These are phyloP conservation scores for Fonsecaea erecta DNA, from an alignment of 2,329 filamentous ascomycete species.

Conservation along the genomic window DNA sequence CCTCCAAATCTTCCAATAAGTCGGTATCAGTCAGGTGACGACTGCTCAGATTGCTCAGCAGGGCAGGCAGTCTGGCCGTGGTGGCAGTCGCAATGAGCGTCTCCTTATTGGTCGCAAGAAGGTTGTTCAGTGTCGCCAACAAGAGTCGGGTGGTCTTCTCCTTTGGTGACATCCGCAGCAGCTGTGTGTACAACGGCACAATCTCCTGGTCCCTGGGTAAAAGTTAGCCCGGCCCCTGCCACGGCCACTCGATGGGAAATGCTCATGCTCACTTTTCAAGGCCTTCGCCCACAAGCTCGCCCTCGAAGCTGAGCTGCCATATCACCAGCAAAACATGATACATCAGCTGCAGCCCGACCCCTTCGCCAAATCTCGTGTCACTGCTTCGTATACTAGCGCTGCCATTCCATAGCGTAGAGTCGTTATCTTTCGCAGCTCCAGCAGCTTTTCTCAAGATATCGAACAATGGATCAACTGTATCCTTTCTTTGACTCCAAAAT, in stretches of 20 bases:
- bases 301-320: constrained; percentile 96
- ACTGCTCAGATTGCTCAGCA: constrained; percentile 62
- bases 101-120: constrained; percentile 73
- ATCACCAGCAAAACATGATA: constrained; percentile 93
- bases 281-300: constrained; percentile 70
- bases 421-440: constrained; percentile 71
- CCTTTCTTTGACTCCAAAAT: constrained; percentile 89
- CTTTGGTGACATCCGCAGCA: constrained; percentile 90
- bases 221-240: constrained; percentile 31
- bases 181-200: constrained; percentile 86
- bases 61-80: constrained; percentile 75
- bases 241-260: neutral
- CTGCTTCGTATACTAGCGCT: constrained; percentile 64
- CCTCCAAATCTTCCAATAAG: constrained; percentile 54
- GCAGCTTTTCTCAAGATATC: constrained; percentile 78
- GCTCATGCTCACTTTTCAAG: constrained; percentile 73
- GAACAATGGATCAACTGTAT: constrained; percentile 81
- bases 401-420: constrained; percentile 62
- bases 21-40: constrained; percentile 57
- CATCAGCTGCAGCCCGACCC: constrained; percentile 87
- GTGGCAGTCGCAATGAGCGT: constrained; percentile 79
- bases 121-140: constrained; percentile 85
- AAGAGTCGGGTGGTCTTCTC: constrained; percentile 96
- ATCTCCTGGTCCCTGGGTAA: constrained; percentile 82
- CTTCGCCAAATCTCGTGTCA: constrained; percentile 68